Percentiles rank a stretch among this genome's conserved stretches.
These are phyloP conservation scores for Mollisiaceae sp. DNA, from an alignment of 2,329 filamentous ascomycete species.

Conservation along the genomic window DNA sequence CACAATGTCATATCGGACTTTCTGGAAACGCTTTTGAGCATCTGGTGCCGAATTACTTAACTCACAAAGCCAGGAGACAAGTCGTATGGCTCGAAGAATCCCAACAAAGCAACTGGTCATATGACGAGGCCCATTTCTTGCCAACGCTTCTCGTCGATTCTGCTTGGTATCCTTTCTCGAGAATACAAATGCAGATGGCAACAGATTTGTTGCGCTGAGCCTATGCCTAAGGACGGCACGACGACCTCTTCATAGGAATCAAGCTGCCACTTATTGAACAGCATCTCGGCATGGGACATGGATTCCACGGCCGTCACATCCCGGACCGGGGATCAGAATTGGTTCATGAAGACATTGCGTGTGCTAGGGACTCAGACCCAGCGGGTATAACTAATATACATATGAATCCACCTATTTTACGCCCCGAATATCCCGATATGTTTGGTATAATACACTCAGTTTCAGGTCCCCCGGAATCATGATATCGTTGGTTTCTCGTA, in stretches of 20 bases:
- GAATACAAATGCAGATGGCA: neutral
- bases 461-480: neutral
- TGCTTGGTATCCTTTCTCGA: neutral
- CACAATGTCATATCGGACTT: neutral
- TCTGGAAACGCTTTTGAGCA: neutral
- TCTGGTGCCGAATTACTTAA: neutral
- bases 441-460: neutral
- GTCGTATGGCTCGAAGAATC: neutral
- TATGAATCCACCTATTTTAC: neutral
- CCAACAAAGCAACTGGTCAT: neutral
- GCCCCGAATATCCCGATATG: neutral
- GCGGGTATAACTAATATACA: constrained; percentile 7
- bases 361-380: neutral
- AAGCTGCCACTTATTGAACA: too few relatives aligned
- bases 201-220: neutral
- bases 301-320: too few relatives aligned
- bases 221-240: too few relatives aligned
- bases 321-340: neutral
- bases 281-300: neutral
- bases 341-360: neutral
- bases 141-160: neutral
- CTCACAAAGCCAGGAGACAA: neutral
- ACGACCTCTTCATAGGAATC: too few relatives aligned
- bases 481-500: neutral
- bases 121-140: neutral